Percentiles rank a stretch among this genome's conserved stretches.
Evolutionary conservation across 2,329 filamentous ascomycete genomes (phyloP).

Genomic region (Cordyceps pruinosa): DNA sequence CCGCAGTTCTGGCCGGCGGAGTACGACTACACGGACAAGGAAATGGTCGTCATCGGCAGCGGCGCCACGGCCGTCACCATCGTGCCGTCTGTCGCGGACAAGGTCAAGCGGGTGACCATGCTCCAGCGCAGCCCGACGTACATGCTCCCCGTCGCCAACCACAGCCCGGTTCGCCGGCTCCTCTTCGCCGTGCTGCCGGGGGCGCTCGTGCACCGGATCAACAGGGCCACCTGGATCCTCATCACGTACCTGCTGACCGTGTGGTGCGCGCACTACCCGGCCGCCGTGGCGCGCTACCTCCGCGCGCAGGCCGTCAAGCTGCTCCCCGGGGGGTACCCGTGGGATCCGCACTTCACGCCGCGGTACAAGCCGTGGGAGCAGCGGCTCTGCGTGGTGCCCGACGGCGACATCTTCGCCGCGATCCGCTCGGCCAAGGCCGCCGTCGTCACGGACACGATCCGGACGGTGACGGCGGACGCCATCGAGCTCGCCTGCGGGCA

Average conservation of each 20-base stretch:
- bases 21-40: conserved; percentile 58
- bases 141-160: conserved; percentile 48
- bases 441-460: conserved; percentile 47
- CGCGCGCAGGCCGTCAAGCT: conserved; percentile 38
- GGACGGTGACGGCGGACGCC: conserved; percentile 40
- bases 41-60: conserved; percentile 66
- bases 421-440: conserved; percentile 30
- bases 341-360: conserved; percentile 58
- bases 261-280: conserved; percentile 38
- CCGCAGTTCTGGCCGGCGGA: conserved; percentile 72
- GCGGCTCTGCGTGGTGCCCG: conserved; percentile 60
- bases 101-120: conserved; percentile 64
- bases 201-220: conserved; percentile 37
- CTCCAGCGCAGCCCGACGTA: conserved; percentile 74
- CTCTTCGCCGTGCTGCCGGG: conserved; percentile 40
- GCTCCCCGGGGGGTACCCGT: conserved; percentile 47
- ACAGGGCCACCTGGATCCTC: conserved; percentile 29
- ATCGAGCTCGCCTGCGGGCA: conserved; percentile 43
- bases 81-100: conserved; percentile 60
- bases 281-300: conserved; percentile 18
- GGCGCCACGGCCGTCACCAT: conserved; percentile 77
- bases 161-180: conserved; percentile 28
- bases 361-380: conserved; percentile 65
- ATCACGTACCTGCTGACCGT: not conserved
- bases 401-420: conserved; percentile 49